A percentile compares a stretch with the other conserved stretches of the same genome.
Evolutionary conservation across 345 rosid genomes (phyloP).

Genomic region (Anacardium occidentale): DNA sequence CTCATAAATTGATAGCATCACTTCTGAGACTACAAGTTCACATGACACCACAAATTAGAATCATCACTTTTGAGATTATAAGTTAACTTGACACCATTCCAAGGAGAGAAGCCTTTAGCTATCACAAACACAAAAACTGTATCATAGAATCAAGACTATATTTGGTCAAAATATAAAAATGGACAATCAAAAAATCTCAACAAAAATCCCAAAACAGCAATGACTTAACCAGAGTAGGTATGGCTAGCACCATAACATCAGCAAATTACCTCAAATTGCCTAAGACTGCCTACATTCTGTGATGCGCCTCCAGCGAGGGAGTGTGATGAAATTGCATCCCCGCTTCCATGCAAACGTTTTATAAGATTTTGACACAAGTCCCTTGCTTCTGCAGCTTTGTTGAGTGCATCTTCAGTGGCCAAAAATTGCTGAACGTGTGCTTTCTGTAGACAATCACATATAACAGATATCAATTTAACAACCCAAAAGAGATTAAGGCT

Average conservation of each 20-base stretch:
- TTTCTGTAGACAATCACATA: slow-evolving; percentile 46
- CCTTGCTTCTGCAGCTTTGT: slow-evolving; percentile 89
- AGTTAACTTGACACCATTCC: too few relatives aligned
- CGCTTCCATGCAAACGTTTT: slow-evolving; percentile 69
- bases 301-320: slow-evolving; percentile 55
- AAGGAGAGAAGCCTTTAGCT: too few relatives aligned
- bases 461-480: slow-evolving; percentile 19
- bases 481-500: not conserved
- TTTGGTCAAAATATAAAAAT: not conserved
- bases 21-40: too few relatives aligned
- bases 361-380: slow-evolving; percentile 65
- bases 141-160: not conserved
- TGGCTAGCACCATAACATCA: slow-evolving; percentile 1
- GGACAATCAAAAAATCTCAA: not conserved
- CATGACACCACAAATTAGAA: too few relatives aligned
- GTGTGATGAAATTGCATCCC: slow-evolving; percentile 52
- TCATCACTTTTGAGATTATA: too few relatives aligned
- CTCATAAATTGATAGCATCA: too few relatives aligned
- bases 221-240: not conserved
- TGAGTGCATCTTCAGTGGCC: slow-evolving; percentile 89
- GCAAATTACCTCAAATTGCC: slow-evolving; percentile 72
- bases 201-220: not conserved
- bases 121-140: too few relatives aligned
- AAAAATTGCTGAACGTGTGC: slow-evolving; percentile 95
- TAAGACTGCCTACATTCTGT: slow-evolving; percentile 64